These are phyloP conservation scores for Populus ilicifolia DNA, from an alignment of 345 rosid genomes.

Conservation along the genomic window DNA sequence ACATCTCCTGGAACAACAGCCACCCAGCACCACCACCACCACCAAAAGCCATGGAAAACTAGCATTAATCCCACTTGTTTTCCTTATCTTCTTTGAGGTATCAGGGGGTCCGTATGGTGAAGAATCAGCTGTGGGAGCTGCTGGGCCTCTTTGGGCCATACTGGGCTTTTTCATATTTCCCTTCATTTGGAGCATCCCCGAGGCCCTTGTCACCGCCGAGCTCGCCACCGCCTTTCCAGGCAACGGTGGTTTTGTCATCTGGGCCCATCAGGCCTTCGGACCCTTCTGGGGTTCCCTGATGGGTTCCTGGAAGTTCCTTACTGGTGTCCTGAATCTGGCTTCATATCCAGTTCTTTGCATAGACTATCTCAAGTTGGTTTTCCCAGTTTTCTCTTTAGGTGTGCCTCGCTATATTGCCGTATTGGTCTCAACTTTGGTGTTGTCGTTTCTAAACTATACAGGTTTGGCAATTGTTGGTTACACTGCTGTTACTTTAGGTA, in stretches of 20 bases:
- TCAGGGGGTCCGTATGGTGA: slow-evolving; percentile 28
- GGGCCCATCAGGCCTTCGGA: slow-evolving; percentile 28
- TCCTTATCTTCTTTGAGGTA: slow-evolving; percentile 29
- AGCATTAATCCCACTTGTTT: slow-evolving; percentile 18
- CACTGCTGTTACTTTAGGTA: slow-evolving; percentile 18
- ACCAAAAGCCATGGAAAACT: slow-evolving; percentile 1
- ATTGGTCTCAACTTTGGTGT: slow-evolving; percentile 1
- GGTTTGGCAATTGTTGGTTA: slow-evolving; percentile 25
- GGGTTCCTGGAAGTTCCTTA: slow-evolving; percentile 32
- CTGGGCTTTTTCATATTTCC: slow-evolving; percentile 25
- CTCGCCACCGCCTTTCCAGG: slow-evolving; percentile 31
- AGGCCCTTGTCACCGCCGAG: slow-evolving; percentile 30
- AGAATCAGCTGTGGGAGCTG: slow-evolving; percentile 20
- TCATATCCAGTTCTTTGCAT: slow-evolving; percentile 25
- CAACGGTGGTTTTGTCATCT: slow-evolving; percentile 26
- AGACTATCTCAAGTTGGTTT: slow-evolving; percentile 12
- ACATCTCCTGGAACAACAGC: neutral
- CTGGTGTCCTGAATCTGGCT: slow-evolving; percentile 25
- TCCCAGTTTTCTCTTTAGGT: slow-evolving; percentile 21
- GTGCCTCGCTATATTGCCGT: slow-evolving; percentile 9
- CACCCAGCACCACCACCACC: neutral
- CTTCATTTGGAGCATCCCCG: slow-evolving; percentile 28
- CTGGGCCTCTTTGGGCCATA: slow-evolving; percentile 28
- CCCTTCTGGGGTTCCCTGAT: slow-evolving; percentile 29
- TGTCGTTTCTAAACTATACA: slow-evolving; percentile 20